Conservation (phyloP, 805 yeast species). For the Candida gorgasii region DNA sequence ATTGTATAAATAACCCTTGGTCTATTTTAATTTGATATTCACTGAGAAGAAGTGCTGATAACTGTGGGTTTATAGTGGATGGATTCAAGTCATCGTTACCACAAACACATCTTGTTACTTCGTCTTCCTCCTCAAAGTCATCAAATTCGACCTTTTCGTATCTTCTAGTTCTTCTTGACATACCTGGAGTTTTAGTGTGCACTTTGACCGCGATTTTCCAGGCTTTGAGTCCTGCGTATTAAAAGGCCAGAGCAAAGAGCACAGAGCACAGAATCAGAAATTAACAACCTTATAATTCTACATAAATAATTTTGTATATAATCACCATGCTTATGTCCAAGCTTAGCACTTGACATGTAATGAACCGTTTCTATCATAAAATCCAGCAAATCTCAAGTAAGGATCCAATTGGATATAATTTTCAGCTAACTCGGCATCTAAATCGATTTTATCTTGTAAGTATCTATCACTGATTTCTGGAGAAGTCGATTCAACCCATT, state of each 20-base stretch:
- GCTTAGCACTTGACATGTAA: constrained; percentile 10
- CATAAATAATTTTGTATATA: too few species aligned
- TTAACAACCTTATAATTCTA: not conserved
- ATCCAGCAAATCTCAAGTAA: constrained; percentile 73
- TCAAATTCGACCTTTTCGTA: constrained; percentile 14
- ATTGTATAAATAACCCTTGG: constrained; percentile 72
- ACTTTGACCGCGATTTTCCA: too few species aligned
- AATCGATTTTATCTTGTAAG: constrained; percentile 52
- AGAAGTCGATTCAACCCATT: constrained; percentile 73
- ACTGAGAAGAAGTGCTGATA: constrained; percentile 25
- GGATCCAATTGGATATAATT: constrained; percentile 78
- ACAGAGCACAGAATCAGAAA: not conserved
- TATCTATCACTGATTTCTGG: constrained; percentile 49
- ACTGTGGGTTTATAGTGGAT: constrained; percentile 23
- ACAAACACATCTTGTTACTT: constrained; percentile 45
- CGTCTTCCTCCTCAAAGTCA: constrained; percentile 31
- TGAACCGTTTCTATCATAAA: constrained; percentile 74
- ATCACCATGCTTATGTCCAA: too few species aligned
- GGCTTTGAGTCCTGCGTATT: too few species aligned
- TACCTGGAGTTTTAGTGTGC: too few species aligned
- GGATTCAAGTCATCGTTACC: constrained; percentile 38
- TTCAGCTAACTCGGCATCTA: constrained; percentile 54
- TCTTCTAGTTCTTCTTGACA: constrained; percentile 18
- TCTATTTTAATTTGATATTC: constrained; percentile 44
- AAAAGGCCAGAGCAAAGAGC: too few species aligned